A percentile compares a stretch with the other conserved stretches of the same genome.
These are phyloP conservation scores for Ambrosia trifida DNA, from an alignment of 129 eudicot species.

Conservation along the genomic window DNA sequence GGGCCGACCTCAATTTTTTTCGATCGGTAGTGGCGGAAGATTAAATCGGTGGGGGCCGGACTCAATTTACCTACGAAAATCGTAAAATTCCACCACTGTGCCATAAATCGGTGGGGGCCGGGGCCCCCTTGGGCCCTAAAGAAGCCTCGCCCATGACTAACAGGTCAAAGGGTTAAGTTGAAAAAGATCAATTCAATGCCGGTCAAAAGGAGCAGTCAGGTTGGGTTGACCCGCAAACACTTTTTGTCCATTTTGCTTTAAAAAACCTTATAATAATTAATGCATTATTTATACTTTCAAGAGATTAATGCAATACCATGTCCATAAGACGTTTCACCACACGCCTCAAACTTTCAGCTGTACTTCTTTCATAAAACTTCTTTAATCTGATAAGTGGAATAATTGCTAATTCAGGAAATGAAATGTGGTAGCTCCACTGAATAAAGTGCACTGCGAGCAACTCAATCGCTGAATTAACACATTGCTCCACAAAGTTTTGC, in stretches of 20 bases:
- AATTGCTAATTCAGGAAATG: slow-evolving; percentile 88
- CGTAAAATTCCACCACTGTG: no score
- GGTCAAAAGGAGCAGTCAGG: neutral
- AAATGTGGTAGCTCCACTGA: slow-evolving; percentile 93
- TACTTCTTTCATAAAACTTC: slow-evolving; percentile 56
- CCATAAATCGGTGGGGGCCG: no score
- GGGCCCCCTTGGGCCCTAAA: no score
- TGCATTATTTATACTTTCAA: neutral
- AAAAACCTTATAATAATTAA: neutral
- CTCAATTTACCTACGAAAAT: no score
- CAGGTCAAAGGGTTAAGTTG: neutral
- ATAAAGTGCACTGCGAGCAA: slow-evolving; percentile 66
- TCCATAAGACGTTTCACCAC: slow-evolving; percentile 76
- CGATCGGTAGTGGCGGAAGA: no score
- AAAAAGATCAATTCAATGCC: neutral
- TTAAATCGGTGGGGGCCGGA: no score
- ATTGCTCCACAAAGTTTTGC: slow-evolving; percentile 66
- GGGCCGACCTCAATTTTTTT: no score
- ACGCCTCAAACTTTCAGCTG: slow-evolving; percentile 60
- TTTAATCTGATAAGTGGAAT: slow-evolving; percentile 63
- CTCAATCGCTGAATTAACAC: slow-evolving; percentile 63
- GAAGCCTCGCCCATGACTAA: no score
- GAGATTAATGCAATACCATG: slow-evolving; percentile 49
- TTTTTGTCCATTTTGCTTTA: neutral
- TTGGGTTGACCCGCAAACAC: neutral